Conservation (phyloP, 106 monocot species). For the Posidonia australis region DNA sequence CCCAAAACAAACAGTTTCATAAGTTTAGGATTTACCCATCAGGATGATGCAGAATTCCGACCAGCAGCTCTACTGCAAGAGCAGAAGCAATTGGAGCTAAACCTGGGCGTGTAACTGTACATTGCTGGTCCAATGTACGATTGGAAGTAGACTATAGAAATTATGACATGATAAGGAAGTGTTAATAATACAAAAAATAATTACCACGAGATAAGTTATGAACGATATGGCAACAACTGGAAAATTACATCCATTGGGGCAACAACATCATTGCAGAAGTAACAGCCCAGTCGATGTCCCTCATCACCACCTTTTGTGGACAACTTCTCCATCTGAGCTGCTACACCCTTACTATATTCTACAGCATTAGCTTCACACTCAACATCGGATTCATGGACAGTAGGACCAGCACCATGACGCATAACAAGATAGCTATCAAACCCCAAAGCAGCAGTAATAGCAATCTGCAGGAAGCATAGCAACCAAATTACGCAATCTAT, state of each 20-base stretch:
- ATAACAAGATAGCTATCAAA: slow-evolving; percentile 98
- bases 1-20: background rate
- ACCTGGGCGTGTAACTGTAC: slow-evolving; percentile 93
- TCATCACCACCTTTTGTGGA: slow-evolving; percentile 18
- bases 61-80: slow-evolving; percentile 55
- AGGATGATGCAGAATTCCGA: slow-evolving; percentile 82
- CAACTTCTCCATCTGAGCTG: slow-evolving; percentile 22
- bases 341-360: slow-evolving; percentile 10
- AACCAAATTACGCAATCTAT: background rate
- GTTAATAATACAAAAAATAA: background rate
- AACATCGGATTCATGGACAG: background rate
- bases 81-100: slow-evolving; percentile 77
- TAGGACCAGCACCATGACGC: slow-evolving; percentile 92
- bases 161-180: background rate
- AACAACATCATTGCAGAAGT: slow-evolving; percentile 97
- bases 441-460: slow-evolving; percentile 90
- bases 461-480: slow-evolving; percentile 41
- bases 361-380: slow-evolving; percentile 1
- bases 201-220: background rate
- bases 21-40: slow-evolving; percentile 39
- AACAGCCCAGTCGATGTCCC: slow-evolving; percentile 60
- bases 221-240: background rate
- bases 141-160: slow-evolving; percentile 79
- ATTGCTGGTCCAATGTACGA: slow-evolving; percentile 95
- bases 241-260: slow-evolving; percentile 87